phyloP scores from a whole-genome alignment of 768 basidiomycete genomes.

The Chlorophyllum brunneum region DNA sequence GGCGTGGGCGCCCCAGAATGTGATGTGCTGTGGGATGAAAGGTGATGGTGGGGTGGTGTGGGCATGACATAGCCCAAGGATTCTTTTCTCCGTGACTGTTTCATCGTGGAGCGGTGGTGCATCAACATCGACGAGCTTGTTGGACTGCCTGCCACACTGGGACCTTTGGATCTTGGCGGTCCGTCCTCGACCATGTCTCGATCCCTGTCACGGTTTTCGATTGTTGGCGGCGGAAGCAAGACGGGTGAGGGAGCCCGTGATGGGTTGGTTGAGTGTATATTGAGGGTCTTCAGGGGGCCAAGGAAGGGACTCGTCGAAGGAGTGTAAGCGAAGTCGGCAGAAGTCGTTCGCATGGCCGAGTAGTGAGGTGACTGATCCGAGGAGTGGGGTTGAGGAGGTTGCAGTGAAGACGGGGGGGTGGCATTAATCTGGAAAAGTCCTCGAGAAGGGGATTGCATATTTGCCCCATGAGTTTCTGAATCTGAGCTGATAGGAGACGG shows the following conservation, averaged over 20 bases:
- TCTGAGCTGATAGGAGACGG: conserved; percentile 72
- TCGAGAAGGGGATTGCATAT: conserved; percentile 29
- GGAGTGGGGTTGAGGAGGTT: conserved; percentile 18
- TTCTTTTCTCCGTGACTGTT: conserved; percentile 2
- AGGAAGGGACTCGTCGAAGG: conserved; percentile 81
- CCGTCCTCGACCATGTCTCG: conserved; percentile 12
- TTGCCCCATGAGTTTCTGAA: conserved; percentile 40
- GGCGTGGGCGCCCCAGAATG: conserved; percentile 44
- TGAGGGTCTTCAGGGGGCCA: conserved; percentile 69
- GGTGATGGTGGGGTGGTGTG: conserved; percentile 1
- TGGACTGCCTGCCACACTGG: conserved; percentile 13
- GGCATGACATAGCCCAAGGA: conserved; percentile 11
- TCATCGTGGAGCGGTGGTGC: conserved; percentile 6
- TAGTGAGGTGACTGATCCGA: conserved; percentile 28
- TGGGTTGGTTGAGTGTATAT: conserved; percentile 66
- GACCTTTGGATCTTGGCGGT: conserved; percentile 1
- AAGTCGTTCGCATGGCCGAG: conserved; percentile 25
- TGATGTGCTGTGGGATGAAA: conserved; percentile 20
- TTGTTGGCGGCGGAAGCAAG: conserved; percentile 48
- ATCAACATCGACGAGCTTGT: conserved; percentile 13
- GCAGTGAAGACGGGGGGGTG: conserved; percentile 17
- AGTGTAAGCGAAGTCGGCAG: conserved; percentile 42
- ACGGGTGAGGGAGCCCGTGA: conserved; percentile 74
- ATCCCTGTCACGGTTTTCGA: conserved; percentile 5
- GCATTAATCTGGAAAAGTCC: conserved; percentile 29